Evolutionary conservation across 208 protist species (phyloP).

Genomic region (Acanthamoeba pearcei): DNA sequence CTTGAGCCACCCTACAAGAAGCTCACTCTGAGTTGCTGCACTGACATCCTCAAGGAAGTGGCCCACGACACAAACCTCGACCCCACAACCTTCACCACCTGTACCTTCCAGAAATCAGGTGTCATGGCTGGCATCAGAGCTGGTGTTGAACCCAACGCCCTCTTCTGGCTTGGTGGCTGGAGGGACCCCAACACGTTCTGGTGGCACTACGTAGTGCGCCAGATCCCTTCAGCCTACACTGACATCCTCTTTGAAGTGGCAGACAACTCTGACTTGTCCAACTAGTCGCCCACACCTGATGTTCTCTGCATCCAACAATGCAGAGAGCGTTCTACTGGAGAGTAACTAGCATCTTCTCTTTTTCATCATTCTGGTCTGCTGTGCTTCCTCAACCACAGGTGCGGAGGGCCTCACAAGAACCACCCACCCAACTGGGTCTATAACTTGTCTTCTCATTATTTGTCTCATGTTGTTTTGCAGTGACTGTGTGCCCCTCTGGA

Average conservation of each 20-base stretch:
- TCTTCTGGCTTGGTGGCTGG: not conserved
- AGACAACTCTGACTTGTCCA: too few species aligned
- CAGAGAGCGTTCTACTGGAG: not conserved
- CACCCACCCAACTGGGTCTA: too few species aligned
- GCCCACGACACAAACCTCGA: not conserved
- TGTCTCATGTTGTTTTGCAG: not conserved
- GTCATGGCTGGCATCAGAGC: not conserved
- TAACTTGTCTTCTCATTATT: not conserved
- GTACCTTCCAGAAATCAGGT: not conserved
- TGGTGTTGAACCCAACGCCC: not conserved
- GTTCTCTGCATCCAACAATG: not conserved
- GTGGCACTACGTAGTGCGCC: not conserved
- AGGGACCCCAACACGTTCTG: not conserved
- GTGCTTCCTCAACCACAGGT: too few species aligned
- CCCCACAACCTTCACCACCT: not conserved
- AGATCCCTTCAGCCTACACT: not conserved
- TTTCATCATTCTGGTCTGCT: too few species aligned
- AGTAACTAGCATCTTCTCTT: not conserved
- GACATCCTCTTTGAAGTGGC: not conserved
- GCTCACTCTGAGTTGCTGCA: too few species aligned
- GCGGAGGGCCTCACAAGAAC: too few species aligned
- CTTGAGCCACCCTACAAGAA: too few species aligned
- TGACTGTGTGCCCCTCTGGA: not conserved
- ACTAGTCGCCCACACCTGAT: not conserved
- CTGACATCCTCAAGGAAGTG: too few species aligned